phyloP scores from a whole-genome alignment of 176 grass and related monocot species.

The Thinopyrum elongatum region DNA sequence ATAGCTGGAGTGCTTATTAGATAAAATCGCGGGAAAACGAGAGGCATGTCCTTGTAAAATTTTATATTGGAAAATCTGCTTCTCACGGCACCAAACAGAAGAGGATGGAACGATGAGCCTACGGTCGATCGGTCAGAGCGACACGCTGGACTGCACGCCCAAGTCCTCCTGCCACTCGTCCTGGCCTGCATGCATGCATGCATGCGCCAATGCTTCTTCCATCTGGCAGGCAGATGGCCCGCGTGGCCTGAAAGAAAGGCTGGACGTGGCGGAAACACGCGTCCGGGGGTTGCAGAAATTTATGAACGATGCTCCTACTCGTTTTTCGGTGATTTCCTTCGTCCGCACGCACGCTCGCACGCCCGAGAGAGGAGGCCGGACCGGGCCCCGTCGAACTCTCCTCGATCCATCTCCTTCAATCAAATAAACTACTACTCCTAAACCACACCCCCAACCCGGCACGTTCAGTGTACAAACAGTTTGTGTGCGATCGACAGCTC shows the following conservation, averaged over 20 bases:
- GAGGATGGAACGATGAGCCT: not conserved
- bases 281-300: not conserved
- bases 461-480: not conserved
- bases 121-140: too few relatives aligned
- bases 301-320: not conserved
- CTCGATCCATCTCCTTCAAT: not conserved
- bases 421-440: not conserved
- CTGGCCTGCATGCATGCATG: not conserved
- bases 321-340: not conserved
- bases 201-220: not conserved
- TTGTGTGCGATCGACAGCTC: not conserved
- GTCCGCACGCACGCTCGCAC: not conserved
- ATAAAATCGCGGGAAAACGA: not conserved
- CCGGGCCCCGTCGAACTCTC: not conserved
- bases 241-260: not conserved
- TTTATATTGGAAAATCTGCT: not conserved
- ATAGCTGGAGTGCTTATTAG: not conserved
- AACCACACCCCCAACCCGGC: not conserved
- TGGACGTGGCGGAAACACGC: constrained; percentile 5
- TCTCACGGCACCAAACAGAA: not conserved
- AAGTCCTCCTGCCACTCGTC: not conserved
- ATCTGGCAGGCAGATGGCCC: not conserved
- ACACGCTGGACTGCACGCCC: too few relatives aligned
- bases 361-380: not conserved
- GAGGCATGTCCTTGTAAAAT: not conserved